Base-by-base conservation (phyloP, 345 rosid genomes). In the Psidium guajava region DNA sequence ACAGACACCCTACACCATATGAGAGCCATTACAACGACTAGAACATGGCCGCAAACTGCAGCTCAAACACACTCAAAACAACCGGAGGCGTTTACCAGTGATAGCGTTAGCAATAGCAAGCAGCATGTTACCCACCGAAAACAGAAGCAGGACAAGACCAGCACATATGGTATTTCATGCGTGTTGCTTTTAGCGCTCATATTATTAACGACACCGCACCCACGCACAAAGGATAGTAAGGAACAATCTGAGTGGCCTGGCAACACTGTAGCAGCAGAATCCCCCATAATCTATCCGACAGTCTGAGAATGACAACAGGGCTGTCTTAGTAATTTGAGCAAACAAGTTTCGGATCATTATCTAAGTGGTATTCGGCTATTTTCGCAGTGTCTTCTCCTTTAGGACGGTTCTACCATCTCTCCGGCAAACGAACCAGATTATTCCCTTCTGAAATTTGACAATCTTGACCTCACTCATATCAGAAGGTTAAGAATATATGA, bases 1-100 rank as follows among this genome's bases (percentile, higher is more conserved):
- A 3, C 99, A 95, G 20, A 98, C 95, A 86, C 99, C 99, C 99
- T 96, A 93, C 83, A 83, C 77, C 24, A 64, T 32, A 64, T 1
- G 75, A 64, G 16, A 1, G 75, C 75, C 44, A 6, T 28, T 18
- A 15, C 75, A 10, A 64, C 6, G 22, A 64, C 18, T 64, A 64
- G 75, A 28, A 64, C 32, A 28, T 28, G 42, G 75, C 75, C 40
- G 22, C 22, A 8, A 36, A 64, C 42, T 5, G 42, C 42, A 64
- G 14, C 42, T 28, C 75, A 15, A 16, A 16, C 42, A 21, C 75
- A 15, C 75, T 64, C 14, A 16, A 15, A 28, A 64, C 75, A 64
- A 64, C n/a, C n/a, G n/a, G n/a, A n/a, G n/a, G n/a, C n/a, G n/a
- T n/a, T n/a, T n/a, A n/a, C n/a, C n/a, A n/a, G n/a, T n/a, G n/a